Percentiles rank a stretch among this genome's conserved stretches.
These are phyloP conservation scores for Podospora didyma DNA, from an alignment of 495 filamentous ascomycete genomes.

Conservation along the genomic window DNA sequence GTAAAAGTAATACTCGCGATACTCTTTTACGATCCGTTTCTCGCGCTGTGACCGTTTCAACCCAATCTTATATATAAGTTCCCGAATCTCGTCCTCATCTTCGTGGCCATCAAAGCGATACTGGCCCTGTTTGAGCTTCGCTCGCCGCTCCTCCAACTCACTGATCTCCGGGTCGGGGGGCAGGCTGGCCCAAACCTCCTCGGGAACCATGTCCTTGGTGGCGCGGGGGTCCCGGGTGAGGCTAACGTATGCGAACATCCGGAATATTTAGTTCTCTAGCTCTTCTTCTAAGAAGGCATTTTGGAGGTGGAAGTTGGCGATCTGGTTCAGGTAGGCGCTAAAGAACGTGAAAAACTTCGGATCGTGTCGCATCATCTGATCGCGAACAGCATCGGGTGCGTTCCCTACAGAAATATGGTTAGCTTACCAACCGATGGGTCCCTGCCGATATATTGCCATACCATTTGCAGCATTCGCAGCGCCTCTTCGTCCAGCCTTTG, in stretches of 20 bases:
- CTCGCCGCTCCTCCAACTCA: conserved; percentile 14
- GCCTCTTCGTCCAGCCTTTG: conserved; percentile 6
- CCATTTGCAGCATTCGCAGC: conserved; percentile 14
- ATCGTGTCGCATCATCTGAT: conserved; percentile 7
- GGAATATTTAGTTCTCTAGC: conserved; percentile 9
- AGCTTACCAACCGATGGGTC: neutral
- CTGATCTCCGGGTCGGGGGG: conserved; percentile 19
- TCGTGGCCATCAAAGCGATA: conserved; percentile 9
- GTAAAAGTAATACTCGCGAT: no score
- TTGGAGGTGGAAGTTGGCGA: conserved; percentile 14
- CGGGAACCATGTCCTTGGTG: conserved; percentile 14
- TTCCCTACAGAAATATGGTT: neutral
- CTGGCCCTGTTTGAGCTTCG: conserved; percentile 15
- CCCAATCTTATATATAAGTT: neutral
- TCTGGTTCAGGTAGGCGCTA: conserved; percentile 16
- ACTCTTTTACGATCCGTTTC: neutral
- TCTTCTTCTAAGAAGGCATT: conserved; percentile 16
- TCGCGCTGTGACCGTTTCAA: neutral
- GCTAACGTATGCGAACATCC: conserved; percentile 20
- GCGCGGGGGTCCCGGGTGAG: conserved; percentile 24
- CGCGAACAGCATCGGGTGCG: conserved; percentile 5
- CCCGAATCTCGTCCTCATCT: conserved; percentile 2
- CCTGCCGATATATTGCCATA: neutral
- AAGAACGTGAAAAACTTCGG: conserved; percentile 6
- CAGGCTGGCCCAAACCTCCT: conserved; percentile 12